Evolutionary conservation across 176 grass and related monocot species (phyloP).

Genomic region (Rhynchospora pubera): DNA sequence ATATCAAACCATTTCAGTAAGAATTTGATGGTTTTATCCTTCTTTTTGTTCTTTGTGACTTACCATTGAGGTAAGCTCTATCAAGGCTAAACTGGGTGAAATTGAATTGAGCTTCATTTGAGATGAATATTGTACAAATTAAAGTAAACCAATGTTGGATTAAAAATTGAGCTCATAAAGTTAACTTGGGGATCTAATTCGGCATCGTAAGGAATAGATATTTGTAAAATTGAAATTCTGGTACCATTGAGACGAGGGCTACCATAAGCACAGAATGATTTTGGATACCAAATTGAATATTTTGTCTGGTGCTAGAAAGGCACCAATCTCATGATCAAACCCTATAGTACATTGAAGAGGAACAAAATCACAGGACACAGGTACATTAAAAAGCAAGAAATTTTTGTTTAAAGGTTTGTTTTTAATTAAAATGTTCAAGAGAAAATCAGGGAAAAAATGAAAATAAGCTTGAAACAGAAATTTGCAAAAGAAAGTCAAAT

Average conservation of each 20-base stretch:
- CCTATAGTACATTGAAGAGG: not conserved
- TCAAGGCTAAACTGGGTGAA: not conserved
- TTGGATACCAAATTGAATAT: not conserved
- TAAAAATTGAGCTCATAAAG: not conserved
- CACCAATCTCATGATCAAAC: not conserved
- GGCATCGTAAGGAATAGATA: not conserved
- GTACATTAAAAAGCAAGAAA: not conserved
- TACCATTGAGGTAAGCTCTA: not conserved
- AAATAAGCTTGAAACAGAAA: constrained; percentile 19
- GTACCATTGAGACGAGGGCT: not conserved
- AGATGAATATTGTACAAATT: not conserved
- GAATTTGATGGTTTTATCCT: not conserved
- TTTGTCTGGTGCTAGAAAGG: not conserved
- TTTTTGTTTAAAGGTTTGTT: not conserved
- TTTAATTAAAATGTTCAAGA: not conserved
- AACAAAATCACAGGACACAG: not conserved
- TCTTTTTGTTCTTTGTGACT: not conserved
- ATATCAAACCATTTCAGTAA: not conserved
- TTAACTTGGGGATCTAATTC: not conserved
- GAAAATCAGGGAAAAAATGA: constrained; percentile 15
- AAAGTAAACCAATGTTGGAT: not conserved
- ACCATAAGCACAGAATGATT: not conserved
- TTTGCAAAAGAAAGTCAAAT: constrained; percentile 12
- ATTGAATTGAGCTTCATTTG: not conserved
- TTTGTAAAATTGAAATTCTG: not conserved